These are phyloP conservation scores for Metschnikowia baotianmanensis DNA, from an alignment of 805 yeast genomes.

Conservation along the genomic window DNA sequence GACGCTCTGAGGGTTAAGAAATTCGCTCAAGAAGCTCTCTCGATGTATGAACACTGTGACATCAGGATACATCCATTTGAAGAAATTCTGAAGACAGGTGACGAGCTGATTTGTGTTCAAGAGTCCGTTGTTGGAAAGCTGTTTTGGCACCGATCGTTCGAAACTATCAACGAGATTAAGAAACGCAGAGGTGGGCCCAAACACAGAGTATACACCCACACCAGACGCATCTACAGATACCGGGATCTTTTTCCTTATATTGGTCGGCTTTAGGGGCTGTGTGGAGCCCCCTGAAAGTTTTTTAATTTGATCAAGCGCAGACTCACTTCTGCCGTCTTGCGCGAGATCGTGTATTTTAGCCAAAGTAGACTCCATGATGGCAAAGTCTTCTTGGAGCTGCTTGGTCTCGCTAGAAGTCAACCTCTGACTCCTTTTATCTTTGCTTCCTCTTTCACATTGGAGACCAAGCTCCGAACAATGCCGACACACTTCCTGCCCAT, in stretches of 20 bases:
- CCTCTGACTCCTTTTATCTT: constrained; percentile 14
- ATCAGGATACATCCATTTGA: constrained; percentile 21
- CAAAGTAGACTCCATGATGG: constrained; percentile 10
- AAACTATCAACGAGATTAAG: constrained; percentile 16
- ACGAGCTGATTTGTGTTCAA: constrained; percentile 13
- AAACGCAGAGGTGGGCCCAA: constrained; percentile 21
- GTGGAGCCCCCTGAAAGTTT: not conserved
- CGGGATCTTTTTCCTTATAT: constrained; percentile 12
- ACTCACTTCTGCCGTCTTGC: constrained; percentile 1
- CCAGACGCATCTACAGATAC: constrained; percentile 18
- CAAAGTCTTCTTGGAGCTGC: constrained; percentile 8
- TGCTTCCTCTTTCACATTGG: constrained; percentile 11
- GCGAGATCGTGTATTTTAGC: constrained; percentile 9
- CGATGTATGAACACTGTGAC: constrained; percentile 20
- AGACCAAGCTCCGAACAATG: constrained; percentile 11
- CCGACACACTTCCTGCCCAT: constrained; percentile 12
- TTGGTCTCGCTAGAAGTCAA: constrained; percentile 9
- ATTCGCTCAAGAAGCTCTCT: constrained; percentile 20
- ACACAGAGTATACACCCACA: constrained; percentile 18
- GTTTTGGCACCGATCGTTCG: constrained; percentile 5
- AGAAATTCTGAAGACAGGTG: constrained; percentile 14
- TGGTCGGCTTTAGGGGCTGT: constrained; percentile 1
- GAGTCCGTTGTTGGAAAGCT: constrained; percentile 7
- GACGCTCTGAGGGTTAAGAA: constrained; percentile 10
- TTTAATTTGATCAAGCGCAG: constrained; percentile 5